A percentile compares a stretch with the other conserved stretches of the same genome.
These are phyloP conservation scores for Apiotrichum mycotoxinovorans DNA, from an alignment of 1,284 basidiomycete species.

Conservation along the genomic window DNA sequence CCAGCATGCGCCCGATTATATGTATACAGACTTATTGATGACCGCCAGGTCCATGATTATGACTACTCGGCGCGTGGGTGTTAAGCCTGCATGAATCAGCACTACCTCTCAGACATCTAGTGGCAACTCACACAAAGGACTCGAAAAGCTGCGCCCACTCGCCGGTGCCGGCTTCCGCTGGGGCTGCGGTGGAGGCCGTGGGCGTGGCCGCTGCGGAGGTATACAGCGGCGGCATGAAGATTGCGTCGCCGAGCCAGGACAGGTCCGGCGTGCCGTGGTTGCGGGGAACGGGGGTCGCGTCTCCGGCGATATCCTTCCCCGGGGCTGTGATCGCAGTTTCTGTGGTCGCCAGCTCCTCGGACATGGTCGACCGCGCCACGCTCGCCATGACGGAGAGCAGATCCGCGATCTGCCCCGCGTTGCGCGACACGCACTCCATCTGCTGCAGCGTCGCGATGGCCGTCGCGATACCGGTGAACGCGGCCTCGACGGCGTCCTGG, in stretches of 20 bases:
- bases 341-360: no score
- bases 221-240: background rate
- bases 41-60: no score
- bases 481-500: conserved; percentile 57
- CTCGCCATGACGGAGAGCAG: background rate
- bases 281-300: background rate
- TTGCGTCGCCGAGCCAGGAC: background rate
- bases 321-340: no score
- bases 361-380: background rate
- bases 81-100: no score
- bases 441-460: conserved; percentile 60
- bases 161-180: background rate
- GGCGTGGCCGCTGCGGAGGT: no score
- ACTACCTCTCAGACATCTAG: background rate
- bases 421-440: conserved; percentile 48
- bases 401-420: background rate
- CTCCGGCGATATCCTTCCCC: no score
- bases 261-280: background rate
- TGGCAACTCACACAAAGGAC: background rate
- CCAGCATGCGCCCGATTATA: no score
- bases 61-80: no score
- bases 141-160: conserved; percentile 1
- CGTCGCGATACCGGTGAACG: conserved; percentile 66
- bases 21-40: no score
- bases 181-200: background rate